Percentiles rank a stretch among this genome's conserved stretches.
phyloP scores from a whole-genome alignment of 768 basidiomycete species.

The Naganishia randhawae region DNA sequence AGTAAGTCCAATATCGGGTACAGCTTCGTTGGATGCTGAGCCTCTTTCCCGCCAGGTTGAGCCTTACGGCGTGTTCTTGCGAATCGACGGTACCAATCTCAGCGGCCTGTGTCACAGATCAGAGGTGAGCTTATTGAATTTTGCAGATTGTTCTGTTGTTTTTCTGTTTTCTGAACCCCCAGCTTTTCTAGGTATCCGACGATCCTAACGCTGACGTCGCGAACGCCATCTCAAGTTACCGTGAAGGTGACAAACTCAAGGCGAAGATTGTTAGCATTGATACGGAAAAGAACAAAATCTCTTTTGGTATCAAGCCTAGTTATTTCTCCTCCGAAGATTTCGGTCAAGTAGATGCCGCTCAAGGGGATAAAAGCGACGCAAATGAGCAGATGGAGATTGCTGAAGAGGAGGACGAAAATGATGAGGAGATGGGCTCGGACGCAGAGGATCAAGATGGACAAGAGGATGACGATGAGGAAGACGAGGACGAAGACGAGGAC shows the following conservation, averaged over 20 bases:
- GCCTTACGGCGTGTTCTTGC: constrained; percentile 86
- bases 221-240: constrained; percentile 73
- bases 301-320: constrained; percentile 79
- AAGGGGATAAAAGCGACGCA: constrained; percentile 36
- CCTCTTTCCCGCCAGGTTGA: constrained; percentile 55
- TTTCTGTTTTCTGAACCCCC: not conserved
- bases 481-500: constrained; percentile 35
- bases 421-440: constrained; percentile 22
- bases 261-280: constrained; percentile 71
- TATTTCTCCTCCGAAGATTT: constrained; percentile 71
- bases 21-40: not conserved
- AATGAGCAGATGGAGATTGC: constrained; percentile 32
- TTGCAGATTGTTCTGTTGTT: constrained; percentile 1
- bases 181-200: constrained; percentile 61
- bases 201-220: constrained; percentile 74
- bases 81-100: constrained; percentile 76
- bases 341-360: constrained; percentile 34
- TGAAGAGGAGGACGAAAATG: constrained; percentile 36
- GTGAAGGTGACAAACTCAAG: constrained; percentile 80
- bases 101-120: constrained; percentile 92
- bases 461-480: constrained; percentile 43
- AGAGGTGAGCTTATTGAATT: constrained; percentile 58
- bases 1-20: not conserved
- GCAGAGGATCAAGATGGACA: too few relatives aligned
- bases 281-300: constrained; percentile 72